phyloP scores from a whole-genome alignment of 2,329 filamentous ascomycete genomes.

The Neopestalotiopsis sp. region DNA sequence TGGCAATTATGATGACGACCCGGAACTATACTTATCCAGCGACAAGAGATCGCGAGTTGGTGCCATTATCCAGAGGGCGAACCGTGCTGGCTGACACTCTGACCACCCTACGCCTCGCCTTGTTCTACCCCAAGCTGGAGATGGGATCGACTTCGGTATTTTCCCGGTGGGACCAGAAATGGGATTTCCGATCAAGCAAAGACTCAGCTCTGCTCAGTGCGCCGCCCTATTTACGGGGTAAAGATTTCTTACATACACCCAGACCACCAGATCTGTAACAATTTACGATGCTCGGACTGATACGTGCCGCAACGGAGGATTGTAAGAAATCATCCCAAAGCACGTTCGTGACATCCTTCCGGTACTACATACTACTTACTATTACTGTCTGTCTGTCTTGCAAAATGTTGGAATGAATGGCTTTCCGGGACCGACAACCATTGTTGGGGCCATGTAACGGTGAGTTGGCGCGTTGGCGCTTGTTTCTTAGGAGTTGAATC shows the following conservation, averaged over 20 bases:
- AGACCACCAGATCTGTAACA: neutral
- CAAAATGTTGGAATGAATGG: too few species aligned
- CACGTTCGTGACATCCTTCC: too few species aligned
- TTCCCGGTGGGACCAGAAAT: neutral
- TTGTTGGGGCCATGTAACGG: too few species aligned
- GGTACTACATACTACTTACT: too few species aligned
- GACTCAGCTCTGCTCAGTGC: neutral
- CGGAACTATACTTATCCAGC: constrained; percentile 1
- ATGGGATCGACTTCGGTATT: neutral
- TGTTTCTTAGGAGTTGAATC: neutral
- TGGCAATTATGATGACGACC: neutral
- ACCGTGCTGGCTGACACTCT: neutral
- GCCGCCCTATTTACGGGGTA: constrained; percentile 2
- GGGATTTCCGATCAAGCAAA: neutral
- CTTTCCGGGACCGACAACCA: too few species aligned
- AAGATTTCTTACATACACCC: neutral
- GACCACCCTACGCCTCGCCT: neutral
- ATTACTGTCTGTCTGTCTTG: too few species aligned
- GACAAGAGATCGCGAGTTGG: neutral
- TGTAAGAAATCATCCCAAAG: too few species aligned
- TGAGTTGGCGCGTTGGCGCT: too few species aligned
- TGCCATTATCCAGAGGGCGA: neutral
- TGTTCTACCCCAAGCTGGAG: neutral
- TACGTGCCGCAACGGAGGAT: constrained; percentile 1
- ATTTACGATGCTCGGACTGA: neutral